Percentiles rank a stretch among this genome's conserved stretches.
These are phyloP conservation scores for Emydomyces testavorans DNA, from an alignment of 2,329 filamentous ascomycete genomes.

Conservation along the genomic window DNA sequence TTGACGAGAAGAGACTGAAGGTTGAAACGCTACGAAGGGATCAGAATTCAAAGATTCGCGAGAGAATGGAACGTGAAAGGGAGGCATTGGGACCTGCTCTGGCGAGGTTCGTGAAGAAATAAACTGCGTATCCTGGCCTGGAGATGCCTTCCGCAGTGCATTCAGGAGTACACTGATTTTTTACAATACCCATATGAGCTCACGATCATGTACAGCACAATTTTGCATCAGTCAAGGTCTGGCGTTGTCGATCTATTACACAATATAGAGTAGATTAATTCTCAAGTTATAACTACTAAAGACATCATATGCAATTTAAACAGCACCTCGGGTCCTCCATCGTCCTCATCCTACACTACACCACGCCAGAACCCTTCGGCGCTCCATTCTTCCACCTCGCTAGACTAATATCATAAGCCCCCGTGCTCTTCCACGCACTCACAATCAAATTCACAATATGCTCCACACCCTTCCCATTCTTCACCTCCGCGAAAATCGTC, in stretches of 20 bases:
- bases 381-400: conserved; percentile 36
- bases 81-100: conserved; percentile 76
- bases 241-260: conserved; percentile 8
- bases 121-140: not conserved
- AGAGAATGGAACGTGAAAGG: conserved; percentile 53
- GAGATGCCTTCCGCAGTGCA: not conserved
- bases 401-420: conserved; percentile 47
- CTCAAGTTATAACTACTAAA: not conserved
- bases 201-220: conserved; percentile 6
- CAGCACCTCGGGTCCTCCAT: not conserved
- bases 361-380: conserved; percentile 27
- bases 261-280: not conserved
- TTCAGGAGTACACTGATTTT: not conserved
- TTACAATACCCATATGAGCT: conserved; percentile 14
- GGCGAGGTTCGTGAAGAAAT: conserved; percentile 58
- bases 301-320: not conserved
- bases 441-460: conserved; percentile 80
- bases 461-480: conserved; percentile 72
- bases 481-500: conserved; percentile 95
- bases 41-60: conserved; percentile 55
- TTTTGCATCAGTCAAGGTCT: not conserved
- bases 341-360: conserved; percentile 11
- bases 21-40: conserved; percentile 69
- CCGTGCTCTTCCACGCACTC: conserved; percentile 85
- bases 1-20: conserved; percentile 85